These are phyloP conservation scores for Colletotrichum paranaense DNA, from an alignment of 2,329 filamentous ascomycete genomes.

Conservation along the genomic window DNA sequence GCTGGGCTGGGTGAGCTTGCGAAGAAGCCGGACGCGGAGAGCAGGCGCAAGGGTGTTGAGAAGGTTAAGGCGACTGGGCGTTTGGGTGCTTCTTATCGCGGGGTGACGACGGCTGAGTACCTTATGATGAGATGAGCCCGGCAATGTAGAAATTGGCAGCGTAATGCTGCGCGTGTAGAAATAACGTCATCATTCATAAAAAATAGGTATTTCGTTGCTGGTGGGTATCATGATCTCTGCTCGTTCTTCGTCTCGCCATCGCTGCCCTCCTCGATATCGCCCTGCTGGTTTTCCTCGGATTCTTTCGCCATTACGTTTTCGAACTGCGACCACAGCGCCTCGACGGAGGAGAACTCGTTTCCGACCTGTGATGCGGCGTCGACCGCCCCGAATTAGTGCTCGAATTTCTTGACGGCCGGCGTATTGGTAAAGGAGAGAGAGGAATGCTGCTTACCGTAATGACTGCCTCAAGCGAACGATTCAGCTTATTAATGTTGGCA, in stretches of 20 bases:
- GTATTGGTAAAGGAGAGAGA: too few relatives aligned
- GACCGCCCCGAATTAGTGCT: background rate
- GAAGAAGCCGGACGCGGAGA: background rate
- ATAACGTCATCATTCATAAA: background rate
- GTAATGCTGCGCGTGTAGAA: background rate
- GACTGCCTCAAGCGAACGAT: constrained; percentile 90
- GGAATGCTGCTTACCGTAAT: constrained; percentile 71
- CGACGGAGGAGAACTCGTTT: constrained; percentile 97
- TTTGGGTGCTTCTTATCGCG: background rate
- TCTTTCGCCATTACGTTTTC: constrained; percentile 93
- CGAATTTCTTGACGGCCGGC: background rate
- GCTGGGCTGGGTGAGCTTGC: background rate
- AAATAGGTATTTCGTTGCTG: background rate
- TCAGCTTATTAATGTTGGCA: constrained; percentile 95
- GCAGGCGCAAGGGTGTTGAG: background rate
- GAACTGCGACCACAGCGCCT: constrained; percentile 96
- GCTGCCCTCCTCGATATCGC: constrained; percentile 36
- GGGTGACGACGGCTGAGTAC: background rate
- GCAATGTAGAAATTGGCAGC: background rate
- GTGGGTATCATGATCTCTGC: constrained; percentile 38
- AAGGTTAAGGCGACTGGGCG: background rate
- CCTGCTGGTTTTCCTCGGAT: constrained; percentile 47
- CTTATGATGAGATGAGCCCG: background rate
- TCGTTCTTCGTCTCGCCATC: constrained; percentile 43
- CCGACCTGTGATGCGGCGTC: constrained; percentile 70